Percentiles rank a stretch among this genome's conserved stretches.
Conservation (phyloP, 1,139 yeast genomes). For the Candida neerlandica region DNA sequence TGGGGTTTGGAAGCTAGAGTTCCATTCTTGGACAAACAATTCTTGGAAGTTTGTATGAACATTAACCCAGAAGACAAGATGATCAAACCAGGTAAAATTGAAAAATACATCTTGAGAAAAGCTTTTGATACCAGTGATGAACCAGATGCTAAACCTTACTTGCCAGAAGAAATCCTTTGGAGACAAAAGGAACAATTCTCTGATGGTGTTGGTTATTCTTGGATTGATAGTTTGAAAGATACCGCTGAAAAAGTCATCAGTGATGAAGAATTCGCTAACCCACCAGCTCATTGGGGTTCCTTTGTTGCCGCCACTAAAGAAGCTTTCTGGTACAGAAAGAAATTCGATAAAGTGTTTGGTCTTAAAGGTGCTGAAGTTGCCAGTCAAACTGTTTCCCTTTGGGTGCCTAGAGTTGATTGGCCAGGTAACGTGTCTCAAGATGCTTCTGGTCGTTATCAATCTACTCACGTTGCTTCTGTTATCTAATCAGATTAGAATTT, state of each 20-base stretch:
- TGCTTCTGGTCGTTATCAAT: slow-evolving; percentile 96
- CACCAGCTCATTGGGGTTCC: slow-evolving; percentile 94
- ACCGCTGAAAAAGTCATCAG: slow-evolving; percentile 84
- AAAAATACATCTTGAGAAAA: slow-evolving; percentile 92
- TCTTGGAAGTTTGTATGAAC: slow-evolving; percentile 92
- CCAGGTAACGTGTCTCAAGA: slow-evolving; percentile 86
- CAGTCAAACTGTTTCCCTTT: slow-evolving; percentile 96
- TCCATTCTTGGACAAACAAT: slow-evolving; percentile 94
- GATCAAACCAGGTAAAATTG: slow-evolving; percentile 77
- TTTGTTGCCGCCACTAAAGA: slow-evolving; percentile 97
- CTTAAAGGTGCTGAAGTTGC: slow-evolving; percentile 76
- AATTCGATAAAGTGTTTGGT: slow-evolving; percentile 87
- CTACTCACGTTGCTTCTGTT: slow-evolving; percentile 62
- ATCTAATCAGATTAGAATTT: neutral
- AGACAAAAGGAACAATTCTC: slow-evolving; percentile 99
- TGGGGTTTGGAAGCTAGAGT: slow-evolving; percentile 99
- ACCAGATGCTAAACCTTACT: slow-evolving; percentile 73
- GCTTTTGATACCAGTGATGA: slow-evolving; percentile 89
- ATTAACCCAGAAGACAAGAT: slow-evolving; percentile 90
- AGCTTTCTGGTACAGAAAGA: slow-evolving; percentile 98
- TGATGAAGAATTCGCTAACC: slow-evolving; percentile 86
- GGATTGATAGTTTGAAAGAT: slow-evolving; percentile 98
- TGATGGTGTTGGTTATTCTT: slow-evolving; percentile 98
- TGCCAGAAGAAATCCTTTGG: slow-evolving; percentile 96
- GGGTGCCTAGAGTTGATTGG: slow-evolving; percentile 99